These are phyloP conservation scores for Houttuynia cordata DNA, from an alignment of 164 flowering plant species.

Conservation along the genomic window DNA sequence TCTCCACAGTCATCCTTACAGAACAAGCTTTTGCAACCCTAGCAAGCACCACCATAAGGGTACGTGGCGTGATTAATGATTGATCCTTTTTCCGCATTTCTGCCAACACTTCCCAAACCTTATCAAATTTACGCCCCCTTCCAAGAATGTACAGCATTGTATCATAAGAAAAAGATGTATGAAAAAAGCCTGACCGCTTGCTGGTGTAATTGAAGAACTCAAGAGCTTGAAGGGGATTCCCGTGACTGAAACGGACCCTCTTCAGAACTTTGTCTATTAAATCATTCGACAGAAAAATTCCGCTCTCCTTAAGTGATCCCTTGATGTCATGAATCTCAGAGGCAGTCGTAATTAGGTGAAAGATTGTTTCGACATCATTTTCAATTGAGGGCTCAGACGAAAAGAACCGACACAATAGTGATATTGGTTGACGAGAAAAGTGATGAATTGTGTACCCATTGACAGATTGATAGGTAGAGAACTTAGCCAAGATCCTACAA, in stretches of 20 bases:
- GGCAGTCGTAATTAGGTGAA: constrained; percentile 27
- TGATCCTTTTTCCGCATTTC: constrained; percentile 50
- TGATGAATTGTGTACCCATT: not conserved
- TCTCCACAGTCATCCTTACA: constrained; percentile 58
- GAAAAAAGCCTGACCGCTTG: constrained; percentile 43
- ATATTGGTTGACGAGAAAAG: not conserved
- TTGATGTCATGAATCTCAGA: constrained; percentile 23
- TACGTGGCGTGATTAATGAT: constrained; percentile 42
- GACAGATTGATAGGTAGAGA: not conserved
- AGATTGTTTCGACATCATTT: constrained; percentile 27
- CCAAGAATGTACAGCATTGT: constrained; percentile 76
- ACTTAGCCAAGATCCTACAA: not conserved
- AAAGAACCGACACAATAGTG: not conserved
- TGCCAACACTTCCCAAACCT: constrained; percentile 47
- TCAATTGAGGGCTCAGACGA: constrained; percentile 3
- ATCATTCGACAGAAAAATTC: constrained; percentile 47
- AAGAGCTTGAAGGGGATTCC: constrained; percentile 51
- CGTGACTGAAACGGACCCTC: constrained; percentile 69
- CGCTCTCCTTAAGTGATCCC: constrained; percentile 31
- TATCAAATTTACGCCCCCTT: constrained; percentile 41
- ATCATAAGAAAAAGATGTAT: constrained; percentile 48
- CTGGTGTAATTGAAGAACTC: constrained; percentile 45
- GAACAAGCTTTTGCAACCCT: constrained; percentile 80
- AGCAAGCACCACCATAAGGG: constrained; percentile 57
- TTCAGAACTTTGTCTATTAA: constrained; percentile 57